These are phyloP conservation scores for Euphorbia pulcherrima DNA, from an alignment of 345 rosid species.

Conservation along the genomic window DNA sequence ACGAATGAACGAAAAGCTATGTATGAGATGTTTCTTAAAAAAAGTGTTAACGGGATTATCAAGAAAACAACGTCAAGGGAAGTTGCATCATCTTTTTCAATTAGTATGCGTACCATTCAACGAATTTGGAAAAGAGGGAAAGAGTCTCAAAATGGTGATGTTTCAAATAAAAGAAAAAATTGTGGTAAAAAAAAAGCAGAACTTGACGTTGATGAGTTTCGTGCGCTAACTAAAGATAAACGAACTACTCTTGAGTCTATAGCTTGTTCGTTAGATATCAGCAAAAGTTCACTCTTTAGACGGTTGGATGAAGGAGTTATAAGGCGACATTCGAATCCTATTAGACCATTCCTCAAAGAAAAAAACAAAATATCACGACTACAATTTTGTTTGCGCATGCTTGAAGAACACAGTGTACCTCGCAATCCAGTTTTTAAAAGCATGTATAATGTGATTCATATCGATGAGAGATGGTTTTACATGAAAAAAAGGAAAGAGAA, in stretches of 20 bases:
- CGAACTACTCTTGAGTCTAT: neutral
- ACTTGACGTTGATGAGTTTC: neutral
- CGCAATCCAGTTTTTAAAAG: neutral
- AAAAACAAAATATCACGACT: neutral
- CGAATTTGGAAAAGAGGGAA: too few species aligned
- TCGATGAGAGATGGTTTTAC: neutral
- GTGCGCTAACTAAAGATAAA: neutral
- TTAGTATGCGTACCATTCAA: too few species aligned
- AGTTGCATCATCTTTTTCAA: too few species aligned
- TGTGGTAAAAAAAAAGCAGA: neutral
- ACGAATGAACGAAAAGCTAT: too few species aligned
- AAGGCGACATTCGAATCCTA: neutral
- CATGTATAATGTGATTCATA: neutral
- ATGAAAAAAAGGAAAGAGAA: neutral
- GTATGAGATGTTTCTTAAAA: too few species aligned
- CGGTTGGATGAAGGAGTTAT: neutral
- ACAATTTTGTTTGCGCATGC: neutral
- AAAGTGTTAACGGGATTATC: too few species aligned
- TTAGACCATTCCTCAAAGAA: neutral
- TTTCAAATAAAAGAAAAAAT: neutral
- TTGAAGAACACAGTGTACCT: neutral
- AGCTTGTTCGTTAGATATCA: neutral
- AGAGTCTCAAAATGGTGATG: neutral
- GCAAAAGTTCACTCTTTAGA: neutral
- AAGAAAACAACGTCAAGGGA: too few species aligned